Percentiles rank a stretch among this genome's conserved stretches.
Evolutionary conservation across 2,329 filamentous ascomycete species (phyloP).

Genomic region (Fusarium duplospermum): DNA sequence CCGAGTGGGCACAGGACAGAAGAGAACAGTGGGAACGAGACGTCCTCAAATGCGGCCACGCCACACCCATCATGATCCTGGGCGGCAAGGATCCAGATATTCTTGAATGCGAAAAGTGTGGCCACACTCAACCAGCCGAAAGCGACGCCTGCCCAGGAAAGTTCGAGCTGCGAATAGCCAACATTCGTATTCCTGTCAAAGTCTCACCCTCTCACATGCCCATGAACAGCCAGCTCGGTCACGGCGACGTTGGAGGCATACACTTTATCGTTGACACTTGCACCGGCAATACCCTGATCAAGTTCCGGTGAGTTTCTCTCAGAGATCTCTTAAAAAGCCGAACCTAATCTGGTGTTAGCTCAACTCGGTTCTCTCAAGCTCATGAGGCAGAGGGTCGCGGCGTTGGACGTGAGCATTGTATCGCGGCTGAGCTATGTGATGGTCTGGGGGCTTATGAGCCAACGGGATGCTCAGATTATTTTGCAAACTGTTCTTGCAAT

Average conservation of each 20-base stretch:
- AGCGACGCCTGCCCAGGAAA: not conserved
- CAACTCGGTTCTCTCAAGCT: conserved; percentile 27
- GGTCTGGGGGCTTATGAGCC: conserved; percentile 5
- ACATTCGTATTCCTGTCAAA: conserved; percentile 9
- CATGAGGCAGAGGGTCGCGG: conserved; percentile 21
- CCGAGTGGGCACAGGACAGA: not conserved
- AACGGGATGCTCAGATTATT: conserved; percentile 17
- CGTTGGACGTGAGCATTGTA: not conserved
- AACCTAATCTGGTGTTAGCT: conserved; percentile 21
- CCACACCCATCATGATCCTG: conserved; percentile 13
- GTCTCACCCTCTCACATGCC: conserved; percentile 23
- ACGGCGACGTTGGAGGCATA: conserved; percentile 23
- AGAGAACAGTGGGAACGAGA: not conserved
- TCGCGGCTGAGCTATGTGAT: not conserved
- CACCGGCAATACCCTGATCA: conserved; percentile 7
- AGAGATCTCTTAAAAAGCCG: not conserved
- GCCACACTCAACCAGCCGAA: not conserved
- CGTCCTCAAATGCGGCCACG: conserved; percentile 11
- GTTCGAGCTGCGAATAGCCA: conserved; percentile 8
- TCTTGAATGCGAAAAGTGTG: conserved; percentile 25
- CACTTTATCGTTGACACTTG: conserved; percentile 31
- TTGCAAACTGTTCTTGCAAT: conserved; percentile 23
- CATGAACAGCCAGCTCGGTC: conserved; percentile 18
- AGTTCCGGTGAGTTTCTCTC: conserved; percentile 24
- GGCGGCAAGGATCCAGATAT: not conserved